Percentiles rank a stretch among this genome's conserved stretches.
Conservation (phyloP, 2,329 filamentous ascomycete genomes). For the Penicillium sclerotigenum region DNA sequence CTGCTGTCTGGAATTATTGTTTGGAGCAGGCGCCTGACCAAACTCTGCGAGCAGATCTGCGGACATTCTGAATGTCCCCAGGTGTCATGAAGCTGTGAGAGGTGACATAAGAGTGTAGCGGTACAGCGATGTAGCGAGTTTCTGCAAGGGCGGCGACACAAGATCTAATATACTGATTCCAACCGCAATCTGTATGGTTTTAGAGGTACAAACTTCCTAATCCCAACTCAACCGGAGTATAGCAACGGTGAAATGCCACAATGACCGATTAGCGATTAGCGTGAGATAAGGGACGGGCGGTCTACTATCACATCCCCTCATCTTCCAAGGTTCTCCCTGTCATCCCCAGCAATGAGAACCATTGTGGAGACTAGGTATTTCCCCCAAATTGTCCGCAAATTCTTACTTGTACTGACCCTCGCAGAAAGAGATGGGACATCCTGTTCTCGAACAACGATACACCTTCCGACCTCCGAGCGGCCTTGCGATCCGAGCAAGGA, state of each 20-base stretch:
- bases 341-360: conserved; percentile 47
- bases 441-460: conserved; percentile 55
- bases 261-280: conserved; percentile 5
- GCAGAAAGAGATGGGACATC: conserved; percentile 65
- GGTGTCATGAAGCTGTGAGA: conserved; percentile 1
- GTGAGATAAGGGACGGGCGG: conserved; percentile 22
- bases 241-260: conserved; percentile 13
- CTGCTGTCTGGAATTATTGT: conserved; percentile 13
- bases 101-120: not conserved
- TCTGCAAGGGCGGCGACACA: not conserved
- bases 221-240: conserved; percentile 2
- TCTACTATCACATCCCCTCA: conserved; percentile 25
- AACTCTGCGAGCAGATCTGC: conserved; percentile 55
- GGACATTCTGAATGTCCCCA: conserved; percentile 43
- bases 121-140: not conserved
- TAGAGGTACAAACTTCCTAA: not conserved
- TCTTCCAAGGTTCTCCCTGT: conserved; percentile 8
- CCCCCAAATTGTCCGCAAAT: not conserved
- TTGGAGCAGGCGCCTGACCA: conserved; percentile 27
- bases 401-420: conserved; percentile 5
- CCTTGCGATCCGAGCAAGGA: conserved; percentile 59
- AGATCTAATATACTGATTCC: not conserved
- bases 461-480: conserved; percentile 61
- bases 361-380: conserved; percentile 54
- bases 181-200: not conserved